These are phyloP conservation scores for Trichoderma brevicompactum DNA, from an alignment of 2,329 filamentous ascomycete species.

Conservation along the genomic window DNA sequence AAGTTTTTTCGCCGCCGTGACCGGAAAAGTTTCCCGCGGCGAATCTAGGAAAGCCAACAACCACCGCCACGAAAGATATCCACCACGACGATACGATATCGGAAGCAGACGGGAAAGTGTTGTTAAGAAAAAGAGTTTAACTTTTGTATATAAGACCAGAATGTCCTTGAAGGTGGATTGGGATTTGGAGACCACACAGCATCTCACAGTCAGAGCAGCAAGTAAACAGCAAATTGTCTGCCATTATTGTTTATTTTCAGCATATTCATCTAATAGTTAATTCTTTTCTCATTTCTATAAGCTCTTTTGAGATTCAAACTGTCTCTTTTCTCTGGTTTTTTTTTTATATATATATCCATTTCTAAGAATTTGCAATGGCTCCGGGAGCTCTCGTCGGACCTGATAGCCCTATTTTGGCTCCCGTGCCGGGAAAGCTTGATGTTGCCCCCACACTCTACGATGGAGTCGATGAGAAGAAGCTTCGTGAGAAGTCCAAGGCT, in stretches of 20 bases:
- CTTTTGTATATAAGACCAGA: constrained; percentile 13
- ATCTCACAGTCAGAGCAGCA: not conserved
- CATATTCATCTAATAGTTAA: not conserved
- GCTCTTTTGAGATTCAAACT: not conserved
- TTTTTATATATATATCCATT: not conserved
- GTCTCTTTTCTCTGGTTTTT: not conserved
- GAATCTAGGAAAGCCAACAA: constrained; percentile 26
- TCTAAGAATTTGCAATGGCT: constrained; percentile 32
- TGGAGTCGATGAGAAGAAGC: constrained; percentile 32
- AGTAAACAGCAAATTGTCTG: not conserved
- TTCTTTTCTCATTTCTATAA: not conserved
- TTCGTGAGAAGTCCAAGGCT: constrained; percentile 34
- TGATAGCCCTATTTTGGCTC: constrained; percentile 20
- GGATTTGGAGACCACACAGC: constrained; percentile 4
- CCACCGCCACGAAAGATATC: constrained; percentile 11
- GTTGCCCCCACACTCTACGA: constrained; percentile 33
- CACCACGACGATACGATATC: constrained; percentile 31
- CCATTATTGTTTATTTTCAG: not conserved
- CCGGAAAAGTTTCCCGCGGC: constrained; percentile 31
- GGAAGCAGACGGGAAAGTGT: constrained; percentile 16
- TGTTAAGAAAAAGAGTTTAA: not conserved
- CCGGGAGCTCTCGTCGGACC: constrained; percentile 31
- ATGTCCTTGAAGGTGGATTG: not conserved
- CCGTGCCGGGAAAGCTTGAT: constrained; percentile 25
- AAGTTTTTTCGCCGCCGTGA: constrained; percentile 2